Conservation (phyloP, 371 early-diverging fungal genomes). For the Rhizopus sp. region DNA sequence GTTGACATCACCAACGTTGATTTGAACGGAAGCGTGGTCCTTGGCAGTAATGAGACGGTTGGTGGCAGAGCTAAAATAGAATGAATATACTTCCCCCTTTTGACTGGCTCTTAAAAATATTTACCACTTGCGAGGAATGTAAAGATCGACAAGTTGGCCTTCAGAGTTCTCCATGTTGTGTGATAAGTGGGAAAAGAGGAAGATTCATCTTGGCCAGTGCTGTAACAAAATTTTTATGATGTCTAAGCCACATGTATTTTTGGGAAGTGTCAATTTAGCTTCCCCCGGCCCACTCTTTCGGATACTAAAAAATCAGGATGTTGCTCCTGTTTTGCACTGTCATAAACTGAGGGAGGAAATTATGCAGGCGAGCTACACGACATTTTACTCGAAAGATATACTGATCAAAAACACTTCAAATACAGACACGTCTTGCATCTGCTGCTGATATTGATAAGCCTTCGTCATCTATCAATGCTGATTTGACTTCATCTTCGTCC, state of each 20-base stretch:
- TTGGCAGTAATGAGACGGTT: slow-evolving; percentile 62
- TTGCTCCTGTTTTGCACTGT: too few species aligned
- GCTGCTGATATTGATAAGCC: too few species aligned
- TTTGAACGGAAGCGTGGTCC: slow-evolving; percentile 98
- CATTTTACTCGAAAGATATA: too few species aligned
- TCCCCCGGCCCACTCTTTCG: too few species aligned
- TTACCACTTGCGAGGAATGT: slow-evolving; percentile 96
- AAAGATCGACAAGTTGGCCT: slow-evolving; percentile 84
- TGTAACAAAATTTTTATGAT: slow-evolving; percentile 26
- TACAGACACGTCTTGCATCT: too few species aligned
- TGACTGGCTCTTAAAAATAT: slow-evolving; percentile 19
- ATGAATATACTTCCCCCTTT: not conserved
- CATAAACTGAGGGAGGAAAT: too few species aligned
- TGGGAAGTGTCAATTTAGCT: not conserved
- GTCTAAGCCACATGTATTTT: slow-evolving; percentile 19
- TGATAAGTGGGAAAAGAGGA: slow-evolving; percentile 30
- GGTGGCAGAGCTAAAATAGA: slow-evolving; percentile 48
- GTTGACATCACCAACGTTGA: slow-evolving; percentile 96
- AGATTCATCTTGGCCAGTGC: slow-evolving; percentile 6
- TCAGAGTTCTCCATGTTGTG: slow-evolving; percentile 69
- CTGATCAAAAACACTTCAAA: too few species aligned
- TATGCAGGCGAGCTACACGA: too few species aligned
- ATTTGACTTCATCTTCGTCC: too few species aligned
- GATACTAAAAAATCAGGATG: too few species aligned
- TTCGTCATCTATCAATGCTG: too few species aligned